Evolutionary conservation across 2,329 filamentous ascomycete genomes (phyloP).

Genomic region (Stemphylium lycopersici): DNA sequence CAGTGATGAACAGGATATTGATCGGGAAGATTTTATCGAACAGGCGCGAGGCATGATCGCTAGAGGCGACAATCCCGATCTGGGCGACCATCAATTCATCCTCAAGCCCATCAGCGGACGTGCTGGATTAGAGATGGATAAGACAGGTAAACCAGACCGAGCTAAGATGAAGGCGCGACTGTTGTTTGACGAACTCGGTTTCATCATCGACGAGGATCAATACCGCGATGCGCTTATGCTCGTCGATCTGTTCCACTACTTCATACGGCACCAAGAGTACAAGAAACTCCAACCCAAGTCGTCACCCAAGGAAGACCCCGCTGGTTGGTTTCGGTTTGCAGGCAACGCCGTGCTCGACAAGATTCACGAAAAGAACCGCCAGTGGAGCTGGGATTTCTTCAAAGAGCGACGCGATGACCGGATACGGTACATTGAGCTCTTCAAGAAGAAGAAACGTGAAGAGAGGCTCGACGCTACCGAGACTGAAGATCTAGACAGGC

Average conservation of each 20-base stretch:
- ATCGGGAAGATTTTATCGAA: conserved; percentile 77
- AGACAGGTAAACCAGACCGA: conserved; percentile 77
- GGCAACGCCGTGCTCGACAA: conserved; percentile 87
- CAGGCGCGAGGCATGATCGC: conserved; percentile 82
- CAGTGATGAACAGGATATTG: conserved; percentile 63
- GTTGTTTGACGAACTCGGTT: conserved; percentile 94
- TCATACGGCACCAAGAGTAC: conserved; percentile 96
- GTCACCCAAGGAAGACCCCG: conserved; percentile 84
- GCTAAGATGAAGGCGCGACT: conserved; percentile 90
- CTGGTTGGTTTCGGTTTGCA: conserved; percentile 91
- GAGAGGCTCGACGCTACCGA: conserved; percentile 72
- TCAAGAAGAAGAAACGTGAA: conserved; percentile 87
- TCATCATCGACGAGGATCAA: conserved; percentile 96
- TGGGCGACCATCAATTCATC: conserved; percentile 83
- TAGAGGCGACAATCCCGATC: conserved; percentile 64
- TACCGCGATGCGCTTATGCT: conserved; percentile 98
- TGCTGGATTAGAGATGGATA: conserved; percentile 93
- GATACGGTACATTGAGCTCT: conserved; percentile 85
- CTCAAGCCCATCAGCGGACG: conserved; percentile 94
- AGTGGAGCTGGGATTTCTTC: conserved; percentile 97
- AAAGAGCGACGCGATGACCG: conserved; percentile 90
- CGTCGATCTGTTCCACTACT: conserved; percentile 97
- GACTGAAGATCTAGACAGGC: conserved; percentile 69
- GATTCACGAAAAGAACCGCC: conserved; percentile 90
- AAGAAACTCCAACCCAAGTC: conserved; percentile 89